Base-by-base conservation (phyloP, 139 green algal species). In the Helicosporidium sp. region DNA sequence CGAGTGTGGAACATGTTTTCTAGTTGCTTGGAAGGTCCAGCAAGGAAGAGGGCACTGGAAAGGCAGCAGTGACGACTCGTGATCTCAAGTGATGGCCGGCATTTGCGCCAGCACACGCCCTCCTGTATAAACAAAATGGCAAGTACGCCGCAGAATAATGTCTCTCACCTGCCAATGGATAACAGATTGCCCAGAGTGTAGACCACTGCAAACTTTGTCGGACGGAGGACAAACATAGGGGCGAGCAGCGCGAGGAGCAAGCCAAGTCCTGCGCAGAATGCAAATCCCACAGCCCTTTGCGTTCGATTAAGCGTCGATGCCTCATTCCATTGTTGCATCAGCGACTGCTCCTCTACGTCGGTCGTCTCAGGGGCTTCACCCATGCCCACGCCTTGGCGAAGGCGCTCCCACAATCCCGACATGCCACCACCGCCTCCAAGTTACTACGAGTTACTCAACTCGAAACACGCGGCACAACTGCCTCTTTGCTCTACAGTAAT, bases 1-100 rank as follows among this genome's bases (percentile, higher is more conserved):
- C 54, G 49, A 5, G 41, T 49, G 13, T 83, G 61, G 60, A 86
- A 74, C 76, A 85, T 85, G 46, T 70, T 74, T 8, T 59, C 52
- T 24, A 75, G 36, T 42, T 85, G 76, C 46, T 72, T 67, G 28
- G 26, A 35, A 17, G 77, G 77, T 0, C 76, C 72, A 26, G 67
- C 58, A 22, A 73, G 39, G 29, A 76, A 73, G 55, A 65, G 61
- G 5, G 58, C 62, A 37, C 59, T 65, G 48, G 18, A 7, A 43
- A n/a, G 16, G 39, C 15, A 8, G 16, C 15, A 43, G 18, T 13
- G 20, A 43, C 15, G 20, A 43, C 18, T 43, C 15, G 39, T 8
- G 17, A 48, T 24, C 13, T 13, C 27, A 28, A 34, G 37, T 52
- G 22, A 52, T 52, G 22, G 16, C 31, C 25, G 24, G 25, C 43